These are phyloP conservation scores for Auricularia sp. DNA, from an alignment of 768 basidiomycete species.

Conservation along the genomic window DNA sequence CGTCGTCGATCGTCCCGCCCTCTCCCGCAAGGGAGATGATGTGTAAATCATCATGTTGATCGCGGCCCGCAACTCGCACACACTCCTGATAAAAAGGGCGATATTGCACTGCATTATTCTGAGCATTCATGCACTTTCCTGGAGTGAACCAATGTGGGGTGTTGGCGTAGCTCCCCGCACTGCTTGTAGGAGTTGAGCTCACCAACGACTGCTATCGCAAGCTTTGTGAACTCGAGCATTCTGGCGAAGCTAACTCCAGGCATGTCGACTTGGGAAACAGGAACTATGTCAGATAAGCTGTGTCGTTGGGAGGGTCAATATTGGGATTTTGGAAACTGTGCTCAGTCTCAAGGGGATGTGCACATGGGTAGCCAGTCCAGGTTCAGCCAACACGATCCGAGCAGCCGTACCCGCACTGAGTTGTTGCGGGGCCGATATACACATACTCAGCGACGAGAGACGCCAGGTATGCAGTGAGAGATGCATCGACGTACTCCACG, in stretches of 20 bases:
- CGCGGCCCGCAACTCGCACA: too few relatives aligned
- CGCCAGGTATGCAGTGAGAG: conserved; percentile 22
- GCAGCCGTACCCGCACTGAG: conserved; percentile 25
- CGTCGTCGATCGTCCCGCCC: too few relatives aligned
- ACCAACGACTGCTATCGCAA: conserved; percentile 47
- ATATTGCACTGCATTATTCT: too few relatives aligned
- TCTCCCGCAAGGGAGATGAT: too few relatives aligned
- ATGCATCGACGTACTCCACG: conserved; percentile 6
- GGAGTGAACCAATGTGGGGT: too few relatives aligned
- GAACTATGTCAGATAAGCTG: not conserved
- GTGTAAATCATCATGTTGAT: too few relatives aligned
- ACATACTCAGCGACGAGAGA: conserved; percentile 13
- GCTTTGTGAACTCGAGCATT: conserved; percentile 51
- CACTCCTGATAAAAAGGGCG: too few relatives aligned
- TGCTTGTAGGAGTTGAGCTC: conserved; percentile 26
- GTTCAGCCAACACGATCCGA: conserved; percentile 17
- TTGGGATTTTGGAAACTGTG: conserved; percentile 36
- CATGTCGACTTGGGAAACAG: not conserved
- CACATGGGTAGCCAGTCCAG: too few relatives aligned
- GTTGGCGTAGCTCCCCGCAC: too few relatives aligned
- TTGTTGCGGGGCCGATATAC: not conserved
- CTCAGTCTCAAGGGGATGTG: conserved; percentile 29
- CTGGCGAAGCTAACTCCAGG: conserved; percentile 35
- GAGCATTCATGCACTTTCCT: too few relatives aligned
- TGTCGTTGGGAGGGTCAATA: conserved; percentile 18